Conservation (phyloP, 208 protist species). For the Naegleria fowleri region DNA sequence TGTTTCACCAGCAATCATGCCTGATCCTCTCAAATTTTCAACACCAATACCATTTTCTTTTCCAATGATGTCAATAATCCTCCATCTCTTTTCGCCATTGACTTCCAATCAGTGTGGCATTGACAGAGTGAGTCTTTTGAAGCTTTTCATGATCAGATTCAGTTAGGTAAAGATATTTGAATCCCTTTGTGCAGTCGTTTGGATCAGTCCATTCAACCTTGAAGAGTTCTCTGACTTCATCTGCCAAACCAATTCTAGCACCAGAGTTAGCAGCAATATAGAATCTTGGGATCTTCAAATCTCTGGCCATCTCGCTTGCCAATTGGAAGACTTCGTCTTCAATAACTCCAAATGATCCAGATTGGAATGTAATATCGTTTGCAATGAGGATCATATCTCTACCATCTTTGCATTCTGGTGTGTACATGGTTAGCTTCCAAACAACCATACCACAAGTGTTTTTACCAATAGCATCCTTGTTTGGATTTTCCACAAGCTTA, state of each 20-base stretch:
- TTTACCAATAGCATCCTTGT: constrained; percentile 37
- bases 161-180: constrained; percentile 89
- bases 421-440: constrained; percentile 77
- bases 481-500: background rate
- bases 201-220: constrained; percentile 73
- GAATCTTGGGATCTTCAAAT: constrained; percentile 80
- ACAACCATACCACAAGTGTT: constrained; percentile 90
- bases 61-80: constrained; percentile 84
- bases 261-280: constrained; percentile 94
- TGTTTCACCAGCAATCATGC: constrained; percentile 92
- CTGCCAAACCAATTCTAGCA: constrained; percentile 87
- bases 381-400: constrained; percentile 85
- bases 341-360: constrained; percentile 86
- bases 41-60: constrained; percentile 87
- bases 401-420: constrained; percentile 73
- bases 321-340: constrained; percentile 86
- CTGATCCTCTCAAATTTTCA: constrained; percentile 93
- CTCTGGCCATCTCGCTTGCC: constrained; percentile 71
- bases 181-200: constrained; percentile 57
- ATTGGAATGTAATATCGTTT: constrained; percentile 95
- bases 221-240: constrained; percentile 82
- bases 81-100: constrained; percentile 64
- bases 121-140: constrained; percentile 31
- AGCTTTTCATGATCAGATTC: constrained; percentile 70
- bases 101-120: constrained; percentile 45